Conservation (phyloP, 2,329 filamentous ascomycete species). For the Neurospora crassa region DNA sequence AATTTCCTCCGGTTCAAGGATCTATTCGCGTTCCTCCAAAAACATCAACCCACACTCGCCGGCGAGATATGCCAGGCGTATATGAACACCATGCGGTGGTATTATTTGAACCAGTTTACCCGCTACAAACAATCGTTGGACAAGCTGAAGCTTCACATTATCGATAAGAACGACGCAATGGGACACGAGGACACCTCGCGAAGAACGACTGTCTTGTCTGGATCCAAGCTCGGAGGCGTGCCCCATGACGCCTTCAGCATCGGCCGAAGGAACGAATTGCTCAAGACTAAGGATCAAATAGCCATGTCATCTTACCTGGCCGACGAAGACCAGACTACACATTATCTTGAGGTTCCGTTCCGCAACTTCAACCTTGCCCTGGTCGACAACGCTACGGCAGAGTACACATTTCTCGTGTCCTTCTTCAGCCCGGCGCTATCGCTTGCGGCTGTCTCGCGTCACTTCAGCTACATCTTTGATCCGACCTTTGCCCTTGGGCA, state of each 20-base stretch:
- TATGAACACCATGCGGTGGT: constrained; percentile 98
- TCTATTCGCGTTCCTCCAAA: constrained; percentile 74
- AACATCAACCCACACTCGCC: constrained; percentile 71
- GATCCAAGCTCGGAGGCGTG: constrained; percentile 40
- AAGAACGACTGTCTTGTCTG: constrained; percentile 49
- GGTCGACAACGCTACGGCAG: constrained; percentile 85
- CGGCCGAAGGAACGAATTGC: constrained; percentile 73
- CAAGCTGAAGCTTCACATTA: constrained; percentile 70
- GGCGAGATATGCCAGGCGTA: constrained; percentile 90
- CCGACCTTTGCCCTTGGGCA: constrained; percentile 82
- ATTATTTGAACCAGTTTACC: constrained; percentile 84
- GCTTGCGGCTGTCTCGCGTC: constrained; percentile 68
- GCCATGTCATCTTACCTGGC: constrained; percentile 82
- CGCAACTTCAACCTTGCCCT: constrained; percentile 91
- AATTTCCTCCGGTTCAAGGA: constrained; percentile 84
- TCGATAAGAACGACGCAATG: constrained; percentile 77
- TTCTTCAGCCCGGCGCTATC: constrained; percentile 78
- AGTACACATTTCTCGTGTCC: constrained; percentile 85
- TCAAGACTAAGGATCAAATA: constrained; percentile 62
- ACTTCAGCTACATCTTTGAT: constrained; percentile 82
- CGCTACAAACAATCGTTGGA: constrained; percentile 77
- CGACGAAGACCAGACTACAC: constrained; percentile 76
- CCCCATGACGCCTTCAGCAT: constrained; percentile 83
- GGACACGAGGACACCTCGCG: constrained; percentile 66
- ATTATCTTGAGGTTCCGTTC: constrained; percentile 86